A percentile compares a stretch with the other conserved stretches of the same genome.
phyloP scores from a whole-genome alignment of 2,329 filamentous ascomycete species.

The Geosmithia morbida region DNA sequence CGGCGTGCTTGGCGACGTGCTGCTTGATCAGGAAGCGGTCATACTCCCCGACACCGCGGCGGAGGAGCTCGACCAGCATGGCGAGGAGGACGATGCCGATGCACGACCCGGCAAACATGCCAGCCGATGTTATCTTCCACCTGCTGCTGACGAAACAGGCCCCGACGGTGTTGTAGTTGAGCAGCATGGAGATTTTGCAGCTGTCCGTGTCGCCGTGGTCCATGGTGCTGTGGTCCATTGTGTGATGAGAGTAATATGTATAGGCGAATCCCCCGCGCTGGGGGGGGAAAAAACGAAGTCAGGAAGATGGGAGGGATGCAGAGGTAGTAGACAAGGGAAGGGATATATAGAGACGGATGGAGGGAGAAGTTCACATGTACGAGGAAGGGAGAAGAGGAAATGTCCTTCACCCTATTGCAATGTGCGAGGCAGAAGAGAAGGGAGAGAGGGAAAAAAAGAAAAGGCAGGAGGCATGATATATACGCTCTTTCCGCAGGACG shows the following conservation, averaged over 20 bases:
- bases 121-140: constrained; percentile 56
- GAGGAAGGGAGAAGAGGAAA: too few relatives aligned
- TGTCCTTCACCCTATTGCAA: too few relatives aligned
- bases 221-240: constrained; percentile 1
- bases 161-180: constrained; percentile 65
- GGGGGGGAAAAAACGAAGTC: not conserved
- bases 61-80: constrained; percentile 56
- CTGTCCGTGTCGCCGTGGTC: constrained; percentile 8
- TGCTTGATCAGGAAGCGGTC: constrained; percentile 49
- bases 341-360: too few relatives aligned
- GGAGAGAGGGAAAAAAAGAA: too few relatives aligned
- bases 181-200: constrained; percentile 48
- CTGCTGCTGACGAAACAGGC: constrained; percentile 48
- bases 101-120: constrained; percentile 68
- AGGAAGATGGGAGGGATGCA: not conserved
- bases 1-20: constrained; percentile 18
- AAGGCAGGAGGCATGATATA: too few relatives aligned
- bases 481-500: too few relatives aligned
- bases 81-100: constrained; percentile 66
- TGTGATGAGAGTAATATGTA: too few relatives aligned
- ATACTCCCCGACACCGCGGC: constrained; percentile 57
- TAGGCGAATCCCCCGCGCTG: too few relatives aligned
- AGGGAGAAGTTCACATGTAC: too few relatives aligned
- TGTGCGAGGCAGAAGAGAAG: too few relatives aligned
- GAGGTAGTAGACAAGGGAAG: too few relatives aligned